Evolutionary conservation across 306 rosid species (phyloP).

Genomic region (Senna siamea): DNA sequence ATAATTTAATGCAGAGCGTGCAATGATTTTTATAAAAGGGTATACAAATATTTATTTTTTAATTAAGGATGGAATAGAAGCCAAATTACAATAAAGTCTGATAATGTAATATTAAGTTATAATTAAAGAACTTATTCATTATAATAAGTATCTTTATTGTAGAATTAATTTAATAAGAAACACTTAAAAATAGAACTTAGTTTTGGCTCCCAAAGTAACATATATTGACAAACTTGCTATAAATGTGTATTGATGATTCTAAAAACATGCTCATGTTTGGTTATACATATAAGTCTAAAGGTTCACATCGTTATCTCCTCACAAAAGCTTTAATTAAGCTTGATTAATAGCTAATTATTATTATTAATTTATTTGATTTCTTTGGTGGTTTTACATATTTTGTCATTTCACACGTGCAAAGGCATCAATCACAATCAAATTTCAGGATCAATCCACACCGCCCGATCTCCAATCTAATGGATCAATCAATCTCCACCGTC

Average conservation of each 20-base stretch:
- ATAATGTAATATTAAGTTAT: too few relatives aligned
- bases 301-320: constrained; percentile 43
- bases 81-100: too few relatives aligned
- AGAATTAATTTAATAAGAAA: too few relatives aligned
- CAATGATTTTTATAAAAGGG: too few relatives aligned
- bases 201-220: too few relatives aligned
- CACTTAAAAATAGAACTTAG: too few relatives aligned
- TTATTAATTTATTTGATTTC: neutral
- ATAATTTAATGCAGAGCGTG: too few relatives aligned
- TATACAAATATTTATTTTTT: too few relatives aligned
- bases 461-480: constrained; percentile 34
- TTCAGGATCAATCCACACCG: constrained; percentile 35
- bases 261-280: constrained; percentile 14
- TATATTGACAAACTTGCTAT: neutral
- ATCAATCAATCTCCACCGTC: constrained; percentile 45
- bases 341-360: neutral
- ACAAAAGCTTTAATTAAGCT: neutral
- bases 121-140: too few relatives aligned
- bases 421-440: neutral
- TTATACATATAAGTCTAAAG: constrained; percentile 2
- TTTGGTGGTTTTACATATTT: constrained; percentile 9
- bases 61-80: too few relatives aligned
- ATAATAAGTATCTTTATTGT: too few relatives aligned
- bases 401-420: constrained; percentile 27
- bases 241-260: constrained; percentile 5